These are phyloP conservation scores for slime mould (Dictyostelium discoideum) DNA, from an alignment of 78 protist genomes.

Conservation along the genomic window DNA sequence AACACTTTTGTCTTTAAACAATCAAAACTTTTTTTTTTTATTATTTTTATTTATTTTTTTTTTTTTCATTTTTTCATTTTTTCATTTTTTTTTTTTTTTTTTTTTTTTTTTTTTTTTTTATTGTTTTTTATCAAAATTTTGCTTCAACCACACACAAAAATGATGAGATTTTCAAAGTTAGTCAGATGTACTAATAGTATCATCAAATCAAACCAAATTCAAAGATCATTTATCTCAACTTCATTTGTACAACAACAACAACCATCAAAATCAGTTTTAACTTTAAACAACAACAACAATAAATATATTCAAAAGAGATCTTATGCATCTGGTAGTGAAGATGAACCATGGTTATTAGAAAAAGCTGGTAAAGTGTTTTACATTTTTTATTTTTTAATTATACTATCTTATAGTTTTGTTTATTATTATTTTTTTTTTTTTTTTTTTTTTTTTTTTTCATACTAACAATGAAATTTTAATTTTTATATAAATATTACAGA, in stretches of 20 bases:
- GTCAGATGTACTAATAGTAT: background rate
- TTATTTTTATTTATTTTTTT: no score
- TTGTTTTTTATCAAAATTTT: background rate
- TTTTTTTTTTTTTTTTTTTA: background rate
- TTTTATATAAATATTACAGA: background rate
- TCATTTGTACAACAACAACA: background rate
- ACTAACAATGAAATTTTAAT: background rate
- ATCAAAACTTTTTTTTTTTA: no score
- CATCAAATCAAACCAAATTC: constrained; percentile 1
- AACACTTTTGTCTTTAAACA: no score
- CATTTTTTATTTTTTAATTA: no score
- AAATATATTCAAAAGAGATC: background rate
- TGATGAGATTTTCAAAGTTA: constrained; percentile 11
- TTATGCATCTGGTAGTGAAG: constrained; percentile 6
- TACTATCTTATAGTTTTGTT: no score
- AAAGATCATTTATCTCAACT: constrained; percentile 14
- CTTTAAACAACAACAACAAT: background rate
- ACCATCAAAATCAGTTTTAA: background rate
- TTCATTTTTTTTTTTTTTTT: background rate
- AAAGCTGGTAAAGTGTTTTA: background rate
- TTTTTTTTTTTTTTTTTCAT: background rate
- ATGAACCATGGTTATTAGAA: constrained; percentile 48
- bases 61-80: background rate
- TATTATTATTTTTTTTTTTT: no score
- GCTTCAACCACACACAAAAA: background rate